A percentile compares a stretch with the other conserved stretches of the same genome.
Evolutionary conservation across 306 rosid genomes (phyloP).

Genomic region (Begonia peltatifolia): DNA sequence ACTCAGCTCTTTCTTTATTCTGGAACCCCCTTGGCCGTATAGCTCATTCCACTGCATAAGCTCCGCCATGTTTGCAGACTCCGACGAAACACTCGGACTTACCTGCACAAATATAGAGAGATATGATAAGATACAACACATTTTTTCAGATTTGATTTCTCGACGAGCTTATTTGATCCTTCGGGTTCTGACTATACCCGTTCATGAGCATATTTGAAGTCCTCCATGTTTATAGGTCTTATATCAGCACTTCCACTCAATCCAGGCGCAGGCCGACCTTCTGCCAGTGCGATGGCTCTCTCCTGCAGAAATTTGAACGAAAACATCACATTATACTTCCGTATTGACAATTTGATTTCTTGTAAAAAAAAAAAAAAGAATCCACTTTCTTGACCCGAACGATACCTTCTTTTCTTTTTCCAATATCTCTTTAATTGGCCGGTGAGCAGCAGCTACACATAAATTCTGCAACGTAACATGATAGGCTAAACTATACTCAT

Average conservation of each 20-base stretch:
- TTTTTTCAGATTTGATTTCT: too few relatives aligned
- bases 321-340: background rate
- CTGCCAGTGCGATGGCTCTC: slow-evolving; percentile 59
- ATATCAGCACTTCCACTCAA: slow-evolving; percentile 80
- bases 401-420: slow-evolving; percentile 89
- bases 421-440: slow-evolving; percentile 88
- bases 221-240: slow-evolving; percentile 72
- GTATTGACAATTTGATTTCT: too few relatives aligned
- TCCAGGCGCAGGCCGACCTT: slow-evolving; percentile 76
- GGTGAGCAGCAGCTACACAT: slow-evolving; percentile 91
- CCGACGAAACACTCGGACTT: slow-evolving; percentile 92
- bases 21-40: slow-evolving; percentile 97
- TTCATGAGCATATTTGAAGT: slow-evolving; percentile 80
- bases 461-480: slow-evolving; percentile 51
- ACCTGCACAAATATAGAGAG: slow-evolving; percentile 27
- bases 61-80: slow-evolving; percentile 86
- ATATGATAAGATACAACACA: too few relatives aligned
- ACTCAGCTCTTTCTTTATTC: slow-evolving; percentile 87
- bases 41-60: slow-evolving; percentile 92
- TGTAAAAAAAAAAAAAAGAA: too few relatives aligned
- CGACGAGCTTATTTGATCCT: too few relatives aligned
- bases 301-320: slow-evolving; percentile 32
- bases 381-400: too few relatives aligned
- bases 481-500: too few relatives aligned
- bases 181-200: slow-evolving; percentile 34